Percentiles rank a stretch among this genome's conserved stretches.
phyloP scores from a whole-genome alignment of 805 yeast genomes.

The Monosporozyma servazzii region DNA sequence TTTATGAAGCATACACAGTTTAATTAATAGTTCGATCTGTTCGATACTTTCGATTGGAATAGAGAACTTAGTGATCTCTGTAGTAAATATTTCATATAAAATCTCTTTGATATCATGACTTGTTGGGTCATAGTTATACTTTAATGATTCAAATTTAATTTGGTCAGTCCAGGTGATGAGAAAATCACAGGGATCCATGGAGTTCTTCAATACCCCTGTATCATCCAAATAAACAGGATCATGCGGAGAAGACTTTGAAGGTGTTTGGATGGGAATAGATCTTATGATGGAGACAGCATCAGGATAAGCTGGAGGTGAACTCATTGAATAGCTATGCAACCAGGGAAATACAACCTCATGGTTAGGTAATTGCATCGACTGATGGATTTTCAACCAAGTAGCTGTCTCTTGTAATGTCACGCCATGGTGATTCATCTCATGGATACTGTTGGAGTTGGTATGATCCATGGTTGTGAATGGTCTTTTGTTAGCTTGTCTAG shows the following conservation, averaged over 20 bases:
- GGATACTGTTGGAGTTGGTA: neutral
- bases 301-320: slow-evolving; percentile 46
- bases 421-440: neutral
- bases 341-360: slow-evolving; percentile 75
- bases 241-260: neutral
- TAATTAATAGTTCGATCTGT: slow-evolving; percentile 13
- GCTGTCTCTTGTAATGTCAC: neutral
- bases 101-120: neutral
- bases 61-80: neutral
- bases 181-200: slow-evolving; percentile 46
- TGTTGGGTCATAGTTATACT: neutral
- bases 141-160: slow-evolving; percentile 19
- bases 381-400: slow-evolving; percentile 2
- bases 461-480: neutral
- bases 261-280: slow-evolving; percentile 10
- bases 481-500: neutral
- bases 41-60: neutral
- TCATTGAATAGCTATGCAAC: slow-evolving; percentile 69
- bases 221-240: slow-evolving; percentile 12
- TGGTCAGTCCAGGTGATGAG: slow-evolving; percentile 41
- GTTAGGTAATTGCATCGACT: slow-evolving; percentile 40
- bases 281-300: slow-evolving; percentile 31
- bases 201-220: slow-evolving; percentile 44
- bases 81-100: neutral
- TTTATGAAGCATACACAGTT: slow-evolving; percentile 21